A percentile compares a stretch with the other conserved stretches of the same genome.
phyloP scores from a whole-genome alignment of 768 basidiomycete species.

The Psilocybe sp. region DNA sequence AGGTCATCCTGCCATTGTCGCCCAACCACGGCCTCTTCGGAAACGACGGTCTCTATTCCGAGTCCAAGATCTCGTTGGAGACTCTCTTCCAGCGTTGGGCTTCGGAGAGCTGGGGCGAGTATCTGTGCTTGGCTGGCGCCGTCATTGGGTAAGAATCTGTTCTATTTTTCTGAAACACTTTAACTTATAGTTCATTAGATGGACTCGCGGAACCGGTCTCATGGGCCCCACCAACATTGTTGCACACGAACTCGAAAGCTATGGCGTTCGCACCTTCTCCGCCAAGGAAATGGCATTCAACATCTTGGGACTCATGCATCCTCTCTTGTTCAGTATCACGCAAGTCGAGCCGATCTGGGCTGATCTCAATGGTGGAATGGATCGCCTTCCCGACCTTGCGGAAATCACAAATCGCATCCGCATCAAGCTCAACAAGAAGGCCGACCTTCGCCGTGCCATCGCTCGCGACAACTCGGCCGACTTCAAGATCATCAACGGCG shows the following conservation, averaged over 20 bases:
- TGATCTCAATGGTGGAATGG: slow-evolving; percentile 97
- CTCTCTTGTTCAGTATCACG: slow-evolving; percentile 97
- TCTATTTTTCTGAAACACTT: slow-evolving; percentile 4
- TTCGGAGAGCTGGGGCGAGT: slow-evolving; percentile 99
- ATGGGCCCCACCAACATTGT: slow-evolving; percentile 96
- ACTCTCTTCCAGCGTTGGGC: slow-evolving; percentile 98
- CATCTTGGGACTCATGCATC: slow-evolving; percentile 98
- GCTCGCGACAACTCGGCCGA: slow-evolving; percentile 94
- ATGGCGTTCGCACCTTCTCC: slow-evolving; percentile 96
- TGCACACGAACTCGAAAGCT: slow-evolving; percentile 88
- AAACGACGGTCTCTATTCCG: slow-evolving; percentile 96
- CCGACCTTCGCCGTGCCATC: slow-evolving; percentile 90
- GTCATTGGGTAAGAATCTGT: slow-evolving; percentile 95
- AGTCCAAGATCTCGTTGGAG: slow-evolving; percentile 97
- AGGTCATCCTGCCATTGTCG: slow-evolving; percentile 95
- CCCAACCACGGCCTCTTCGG: slow-evolving; percentile 99
- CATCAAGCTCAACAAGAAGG: slow-evolving; percentile 74
- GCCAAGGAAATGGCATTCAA: slow-evolving; percentile 99
- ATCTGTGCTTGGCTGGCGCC: slow-evolving; percentile 95
- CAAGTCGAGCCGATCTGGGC: slow-evolving; percentile 99
- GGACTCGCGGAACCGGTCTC: slow-evolving; percentile 97
- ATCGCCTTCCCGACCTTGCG: slow-evolving; percentile 91
- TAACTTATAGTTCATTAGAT: slow-evolving; percentile 41
- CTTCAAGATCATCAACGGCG: slow-evolving; percentile 87
- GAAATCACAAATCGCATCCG: slow-evolving; percentile 91